These are phyloP conservation scores for Beauveria caledonica DNA, from an alignment of 2,329 filamentous ascomycete species.

Conservation along the genomic window DNA sequence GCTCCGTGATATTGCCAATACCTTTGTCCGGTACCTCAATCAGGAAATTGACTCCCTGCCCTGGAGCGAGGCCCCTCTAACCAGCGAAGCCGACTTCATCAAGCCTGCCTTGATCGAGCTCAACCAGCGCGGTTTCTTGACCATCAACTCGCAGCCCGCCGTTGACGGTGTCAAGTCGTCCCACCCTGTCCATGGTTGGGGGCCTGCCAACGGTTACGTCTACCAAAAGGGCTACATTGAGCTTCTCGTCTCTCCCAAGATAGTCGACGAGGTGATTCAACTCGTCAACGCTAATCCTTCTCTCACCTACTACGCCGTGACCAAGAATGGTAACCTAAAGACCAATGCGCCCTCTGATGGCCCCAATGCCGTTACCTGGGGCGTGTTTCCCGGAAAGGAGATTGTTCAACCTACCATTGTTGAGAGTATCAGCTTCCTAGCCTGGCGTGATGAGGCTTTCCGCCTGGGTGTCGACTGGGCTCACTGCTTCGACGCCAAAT, in stretches of 20 bases:
- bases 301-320: constrained; percentile 91
- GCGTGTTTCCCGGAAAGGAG: constrained; percentile 96
- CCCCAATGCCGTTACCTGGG: constrained; percentile 98
- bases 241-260: constrained; percentile 71
- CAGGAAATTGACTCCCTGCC: constrained; percentile 75
- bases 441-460: constrained; percentile 98
- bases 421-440: constrained; percentile 92
- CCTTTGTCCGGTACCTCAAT: constrained; percentile 80
- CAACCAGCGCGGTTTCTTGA: constrained; percentile 80
- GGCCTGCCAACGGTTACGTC: constrained; percentile 88
- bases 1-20: constrained; percentile 68
- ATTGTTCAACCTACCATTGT: constrained; percentile 99
- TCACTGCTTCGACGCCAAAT: constrained; percentile 72
- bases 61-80: constrained; percentile 89
- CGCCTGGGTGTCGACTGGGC: constrained; percentile 89
- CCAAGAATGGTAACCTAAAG: constrained; percentile 69
- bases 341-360: constrained; percentile 80
- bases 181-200: constrained; percentile 86
- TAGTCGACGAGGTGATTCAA: constrained; percentile 68
- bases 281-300: constrained; percentile 72
- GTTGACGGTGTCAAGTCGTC: constrained; percentile 86
- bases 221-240: constrained; percentile 98
- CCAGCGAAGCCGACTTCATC: constrained; percentile 72
- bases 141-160: constrained; percentile 95
- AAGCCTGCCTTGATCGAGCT: constrained; percentile 68